Evolutionary conservation across 257 asterid species (phyloP), one percentile per base, ranked within the genome.

Genomic region (Sherardia arvensis): DNA sequence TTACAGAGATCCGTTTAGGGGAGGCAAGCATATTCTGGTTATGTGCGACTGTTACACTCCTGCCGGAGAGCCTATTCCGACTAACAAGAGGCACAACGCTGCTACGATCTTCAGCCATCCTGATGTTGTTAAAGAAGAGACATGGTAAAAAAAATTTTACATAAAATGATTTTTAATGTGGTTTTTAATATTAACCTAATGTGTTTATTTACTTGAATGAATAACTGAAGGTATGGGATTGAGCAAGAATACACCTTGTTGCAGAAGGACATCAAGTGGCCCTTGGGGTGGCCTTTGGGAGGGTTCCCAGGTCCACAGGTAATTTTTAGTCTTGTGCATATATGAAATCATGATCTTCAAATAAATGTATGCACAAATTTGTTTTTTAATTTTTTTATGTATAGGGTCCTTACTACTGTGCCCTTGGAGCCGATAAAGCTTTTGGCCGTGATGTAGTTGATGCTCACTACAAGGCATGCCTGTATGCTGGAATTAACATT

Each of bases 261-360:
- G 83, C 85, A 92, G 64, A 87, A 74, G 75, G 79, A 84, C 47
- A 77, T 87, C 7, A 87, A 81, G 59, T 92, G 98, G 98, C 98
- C 98, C 6, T 66, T 92, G 8, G 98, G 98, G 54, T 92, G 98
- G 98, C 97, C 97, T 6, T 2, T 61, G 5, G 97, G 98, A 4
- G 98, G 98, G 30, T 91, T 21, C 66, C 98, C 98, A 9, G 95
- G 97, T 69, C 97, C 98, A 59, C 98, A 91, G 93, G 97, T 91
- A 67, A 67, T 7, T 55, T 14, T 34, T 9, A 34, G 12, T 34
- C 43, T 34, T 8, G 14, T 7, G 27, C n/a, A 17, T 45, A 54
- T 30, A n/a, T 20, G 26, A 34, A 20, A 5, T n/a, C 32, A 1
- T 29, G 30, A 7, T 62, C 36, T 15, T 26, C 53, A 40, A 40